These are phyloP conservation scores for Avicennia marina DNA, from an alignment of 257 asterid species.

Conservation along the genomic window DNA sequence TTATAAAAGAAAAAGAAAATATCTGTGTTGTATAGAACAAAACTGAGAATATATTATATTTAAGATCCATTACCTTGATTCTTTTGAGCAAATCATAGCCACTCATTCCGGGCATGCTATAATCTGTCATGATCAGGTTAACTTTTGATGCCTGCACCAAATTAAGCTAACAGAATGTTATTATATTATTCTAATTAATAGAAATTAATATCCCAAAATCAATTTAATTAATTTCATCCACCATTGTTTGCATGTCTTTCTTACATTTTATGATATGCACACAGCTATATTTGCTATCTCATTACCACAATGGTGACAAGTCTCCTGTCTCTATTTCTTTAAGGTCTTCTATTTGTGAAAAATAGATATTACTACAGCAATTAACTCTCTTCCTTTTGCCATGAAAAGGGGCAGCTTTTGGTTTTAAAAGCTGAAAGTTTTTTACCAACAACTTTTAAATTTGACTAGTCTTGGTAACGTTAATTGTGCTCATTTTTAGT, in stretches of 20 bases:
- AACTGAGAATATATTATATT: neutral
- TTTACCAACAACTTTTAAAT: conserved; percentile 10
- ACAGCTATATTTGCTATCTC: too few relatives aligned
- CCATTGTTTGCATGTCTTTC: too few relatives aligned
- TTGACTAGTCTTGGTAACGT: conserved; percentile 20
- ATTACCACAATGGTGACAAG: too few relatives aligned
- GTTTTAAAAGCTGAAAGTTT: conserved; percentile 16
- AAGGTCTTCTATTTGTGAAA: too few relatives aligned
- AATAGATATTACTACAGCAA: conserved; percentile 20
- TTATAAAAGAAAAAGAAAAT: too few relatives aligned
- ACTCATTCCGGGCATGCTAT: conserved; percentile 66
- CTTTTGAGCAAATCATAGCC: conserved; percentile 63
- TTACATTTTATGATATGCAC: too few relatives aligned
- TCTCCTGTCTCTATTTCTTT: too few relatives aligned
- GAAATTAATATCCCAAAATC: neutral
- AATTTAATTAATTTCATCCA: neutral
- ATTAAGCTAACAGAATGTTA: neutral
- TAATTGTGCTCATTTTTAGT: conserved; percentile 16
- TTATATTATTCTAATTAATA: neutral
- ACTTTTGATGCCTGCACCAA: conserved; percentile 42
- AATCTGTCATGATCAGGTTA: conserved; percentile 61
- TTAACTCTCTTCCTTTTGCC: neutral
- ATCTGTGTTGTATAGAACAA: too few relatives aligned
- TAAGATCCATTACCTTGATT: conserved; percentile 34
- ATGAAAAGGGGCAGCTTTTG: conserved; percentile 9